A percentile compares a stretch with the other conserved stretches of the same genome.
Evolutionary conservation across 768 basidiomycete species (phyloP).

Genomic region (Lactarius quietus): DNA sequence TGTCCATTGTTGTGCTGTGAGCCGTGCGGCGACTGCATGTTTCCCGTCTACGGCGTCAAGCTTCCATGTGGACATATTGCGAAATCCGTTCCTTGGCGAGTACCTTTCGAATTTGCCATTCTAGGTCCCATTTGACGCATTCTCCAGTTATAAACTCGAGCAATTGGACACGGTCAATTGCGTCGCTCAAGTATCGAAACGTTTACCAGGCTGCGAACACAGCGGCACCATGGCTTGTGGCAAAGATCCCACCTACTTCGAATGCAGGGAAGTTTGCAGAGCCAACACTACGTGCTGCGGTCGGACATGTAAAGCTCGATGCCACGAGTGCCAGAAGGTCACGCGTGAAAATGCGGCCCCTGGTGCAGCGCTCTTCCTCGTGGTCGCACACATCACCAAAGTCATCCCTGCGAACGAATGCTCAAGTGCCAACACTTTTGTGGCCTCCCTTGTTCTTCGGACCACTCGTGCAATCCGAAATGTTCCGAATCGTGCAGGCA

Average conservation of each 20-base stretch:
- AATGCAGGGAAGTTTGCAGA: slow-evolving; percentile 31
- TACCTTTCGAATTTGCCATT: not conserved
- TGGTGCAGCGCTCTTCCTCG: not conserved
- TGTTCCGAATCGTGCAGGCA: slow-evolving; percentile 32
- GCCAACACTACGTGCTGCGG: slow-evolving; percentile 31
- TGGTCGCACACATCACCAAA: slow-evolving; percentile 26
- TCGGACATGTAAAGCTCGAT: slow-evolving; percentile 31
- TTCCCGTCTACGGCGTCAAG: slow-evolving; percentile 27
- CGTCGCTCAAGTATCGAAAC: slow-evolving; percentile 27
- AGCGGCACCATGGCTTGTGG: slow-evolving; percentile 23
- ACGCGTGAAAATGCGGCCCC: slow-evolving; percentile 8
- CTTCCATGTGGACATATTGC: slow-evolving; percentile 33
- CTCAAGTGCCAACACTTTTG: slow-evolving; percentile 37
- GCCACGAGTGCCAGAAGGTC: slow-evolving; percentile 32
- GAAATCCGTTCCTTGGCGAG: slow-evolving; percentile 31
- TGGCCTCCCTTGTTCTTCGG: slow-evolving; percentile 29
- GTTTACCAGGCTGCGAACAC: slow-evolving; percentile 35
- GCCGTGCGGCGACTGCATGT: slow-evolving; percentile 30
- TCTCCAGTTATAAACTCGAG: slow-evolving; percentile 30
- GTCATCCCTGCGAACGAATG: slow-evolving; percentile 33
- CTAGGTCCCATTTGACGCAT: not conserved
- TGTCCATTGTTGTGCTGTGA: slow-evolving; percentile 32
- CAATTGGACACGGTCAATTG: slow-evolving; percentile 30
- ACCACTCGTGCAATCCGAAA: slow-evolving; percentile 31
- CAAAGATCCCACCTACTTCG: slow-evolving; percentile 22